These are phyloP conservation scores for Eucalyptus shirleyi DNA, from an alignment of 345 rosid genomes.

Conservation along the genomic window DNA sequence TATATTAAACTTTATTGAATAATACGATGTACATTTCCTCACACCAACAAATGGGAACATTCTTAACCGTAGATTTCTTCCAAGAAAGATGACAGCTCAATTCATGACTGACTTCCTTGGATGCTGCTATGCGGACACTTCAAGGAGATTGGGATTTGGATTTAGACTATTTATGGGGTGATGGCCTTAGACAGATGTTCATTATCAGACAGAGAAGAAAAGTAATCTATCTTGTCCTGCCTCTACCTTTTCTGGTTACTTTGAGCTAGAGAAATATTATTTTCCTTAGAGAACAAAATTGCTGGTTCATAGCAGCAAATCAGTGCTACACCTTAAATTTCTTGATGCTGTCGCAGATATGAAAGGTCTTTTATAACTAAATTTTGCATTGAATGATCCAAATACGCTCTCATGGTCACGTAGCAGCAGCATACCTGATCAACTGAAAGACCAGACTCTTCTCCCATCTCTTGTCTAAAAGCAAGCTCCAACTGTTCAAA, in stretches of 20 bases:
- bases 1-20: too few species aligned
- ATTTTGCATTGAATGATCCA: neutral
- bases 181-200: neutral
- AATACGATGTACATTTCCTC: too few species aligned
- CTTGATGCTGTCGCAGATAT: neutral
- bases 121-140: neutral
- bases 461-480: slow-evolving; percentile 50
- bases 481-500: slow-evolving; percentile 66
- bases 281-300: neutral
- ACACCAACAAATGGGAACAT: neutral
- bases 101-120: neutral
- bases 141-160: neutral
- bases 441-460: slow-evolving; percentile 20
- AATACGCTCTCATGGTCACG: neutral
- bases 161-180: neutral
- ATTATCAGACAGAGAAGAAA: neutral
- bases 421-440: slow-evolving; percentile 42
- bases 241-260: neutral
- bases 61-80: neutral
- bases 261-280: neutral
- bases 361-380: neutral
- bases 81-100: neutral
- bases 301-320: neutral
- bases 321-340: neutral
- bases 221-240: neutral